phyloP scores from a whole-genome alignment of 1,139 yeast species.

The Saccharomycopsis hybrid region DNA sequence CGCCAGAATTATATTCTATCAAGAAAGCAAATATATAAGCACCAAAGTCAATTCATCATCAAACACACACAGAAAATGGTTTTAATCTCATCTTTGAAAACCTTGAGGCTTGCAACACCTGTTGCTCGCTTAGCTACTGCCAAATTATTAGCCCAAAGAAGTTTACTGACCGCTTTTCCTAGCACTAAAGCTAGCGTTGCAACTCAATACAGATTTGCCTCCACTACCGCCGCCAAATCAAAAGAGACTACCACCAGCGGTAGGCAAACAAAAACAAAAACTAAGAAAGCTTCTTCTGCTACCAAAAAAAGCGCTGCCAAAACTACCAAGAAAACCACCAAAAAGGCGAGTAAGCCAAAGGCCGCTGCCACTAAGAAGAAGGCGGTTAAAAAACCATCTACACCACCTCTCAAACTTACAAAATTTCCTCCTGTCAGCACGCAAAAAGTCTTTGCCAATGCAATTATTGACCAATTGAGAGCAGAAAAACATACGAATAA shows the following conservation, averaged over 20 bases:
- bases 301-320: slow-evolving; percentile 4
- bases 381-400: slow-evolving; percentile 4
- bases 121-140: neutral
- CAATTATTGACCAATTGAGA: slow-evolving; percentile 10
- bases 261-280: neutral
- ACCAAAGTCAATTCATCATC: too few species aligned
- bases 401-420: slow-evolving; percentile 1
- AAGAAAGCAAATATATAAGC: too few species aligned
- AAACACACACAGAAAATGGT: too few species aligned
- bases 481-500: slow-evolving; percentile 12
- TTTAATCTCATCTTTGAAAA: too few species aligned
- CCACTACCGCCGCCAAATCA: neutral
- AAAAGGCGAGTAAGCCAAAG: slow-evolving; percentile 4
- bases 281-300: neutral
- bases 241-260: neutral
- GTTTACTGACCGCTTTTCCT: neutral
- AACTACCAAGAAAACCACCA: slow-evolving; percentile 10
- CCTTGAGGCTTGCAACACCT: too few species aligned
- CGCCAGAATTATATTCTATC: too few species aligned
- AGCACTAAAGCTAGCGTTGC: too few species aligned
- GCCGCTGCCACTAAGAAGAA: slow-evolving; percentile 8
- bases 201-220: neutral
- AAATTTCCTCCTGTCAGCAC: slow-evolving; percentile 5
- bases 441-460: slow-evolving; percentile 7
- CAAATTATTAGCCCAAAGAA: neutral